phyloP scores from a whole-genome alignment of 805 yeast species.

The Priceomyces fermenticarens region DNA sequence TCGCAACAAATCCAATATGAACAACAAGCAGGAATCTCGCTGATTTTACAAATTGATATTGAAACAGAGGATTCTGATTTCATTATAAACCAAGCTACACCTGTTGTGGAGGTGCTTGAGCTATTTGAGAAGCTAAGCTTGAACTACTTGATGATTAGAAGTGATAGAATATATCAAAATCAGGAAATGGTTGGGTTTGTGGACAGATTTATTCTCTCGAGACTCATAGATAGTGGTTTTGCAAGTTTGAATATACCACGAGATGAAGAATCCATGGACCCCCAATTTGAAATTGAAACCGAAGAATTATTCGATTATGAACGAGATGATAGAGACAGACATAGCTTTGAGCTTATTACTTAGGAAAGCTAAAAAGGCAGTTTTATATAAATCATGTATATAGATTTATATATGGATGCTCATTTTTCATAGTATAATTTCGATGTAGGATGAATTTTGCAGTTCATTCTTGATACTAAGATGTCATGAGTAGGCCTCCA shows the following conservation, averaged over 20 bases:
- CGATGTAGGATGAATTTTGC: too few species aligned
- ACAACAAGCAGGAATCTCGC: conserved; percentile 6
- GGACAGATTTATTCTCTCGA: conserved; percentile 34
- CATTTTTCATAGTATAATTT: too few species aligned
- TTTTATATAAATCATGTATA: too few species aligned
- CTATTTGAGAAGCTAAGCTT: conserved; percentile 36
- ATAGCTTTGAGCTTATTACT: conserved; percentile 29
- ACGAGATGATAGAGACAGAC: conserved; percentile 13
- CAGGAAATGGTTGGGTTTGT: conserved; percentile 32
- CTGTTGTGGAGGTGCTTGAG: conserved; percentile 31
- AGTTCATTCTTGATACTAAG: too few species aligned
- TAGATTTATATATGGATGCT: too few species aligned
- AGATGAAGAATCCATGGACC: conserved; percentile 12
- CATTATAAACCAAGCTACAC: conserved; percentile 26
- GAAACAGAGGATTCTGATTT: conserved; percentile 20
- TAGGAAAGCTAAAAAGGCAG: conserved; percentile 7
- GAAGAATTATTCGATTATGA: too few species aligned
- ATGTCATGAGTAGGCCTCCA: conserved; percentile 18
- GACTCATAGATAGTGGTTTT: conserved; percentile 26
- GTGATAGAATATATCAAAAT: conserved; percentile 9
- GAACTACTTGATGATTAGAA: conserved; percentile 31
- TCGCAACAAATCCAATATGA: conserved; percentile 25
- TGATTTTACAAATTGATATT: conserved; percentile 12
- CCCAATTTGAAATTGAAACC: conserved; percentile 11
- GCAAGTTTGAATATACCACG: conserved; percentile 13